Evolutionary conservation across 495 filamentous ascomycete genomes (phyloP), one percentile per base, ranked within the genome.

Genomic region (Bryoglossum gracile): DNA sequence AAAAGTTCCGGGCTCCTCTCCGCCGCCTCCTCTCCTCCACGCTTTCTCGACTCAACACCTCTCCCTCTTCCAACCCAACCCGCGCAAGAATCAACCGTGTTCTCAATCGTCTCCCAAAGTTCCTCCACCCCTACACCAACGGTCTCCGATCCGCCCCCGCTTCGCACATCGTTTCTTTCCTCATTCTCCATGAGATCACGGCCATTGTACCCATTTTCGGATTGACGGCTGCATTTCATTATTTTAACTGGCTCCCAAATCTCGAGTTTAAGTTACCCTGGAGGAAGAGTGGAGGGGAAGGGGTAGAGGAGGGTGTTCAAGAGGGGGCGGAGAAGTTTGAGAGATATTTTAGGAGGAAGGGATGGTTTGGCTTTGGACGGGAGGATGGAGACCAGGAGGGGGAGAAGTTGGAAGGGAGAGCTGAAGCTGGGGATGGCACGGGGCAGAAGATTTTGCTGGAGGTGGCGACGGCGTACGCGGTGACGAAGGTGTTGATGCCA

Each of bases 121-220:
- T 60, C 28, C 72, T 94, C 14, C 83, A 74, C 18, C 65, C 65
- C 33, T 87, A 86, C 65, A 82, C 84, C 30, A 65, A 66, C 13
- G 78, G 79, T 14, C 73, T 98, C 8, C 73, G 81, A 48, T 68
- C 72, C 39, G 89, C 89, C 8, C 91, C 92, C 0, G 54, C 88
- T 18, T 85, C 86, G 2, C 88, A 95, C 67, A 70, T 95, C 32
- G 80, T 81, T 5, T 78, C 92, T 2, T 98, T 98, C 63, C 67
- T 98, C 8, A 68, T 95, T 33, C 76, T 98, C 0, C 92, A 98
- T 71, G 92, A 98, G 62, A 49, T 94, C 25, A 96, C 92, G 0
- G 92, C 92, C 14, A 64, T 96, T 11, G 52, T 89, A 3, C 90
- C 92, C 0, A 64, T 97, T 0, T 62, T 90, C 22, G 85, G 80